These are phyloP conservation scores for Sugiyamaella valdiviana DNA, from an alignment of 805 yeast species.

Conservation along the genomic window DNA sequence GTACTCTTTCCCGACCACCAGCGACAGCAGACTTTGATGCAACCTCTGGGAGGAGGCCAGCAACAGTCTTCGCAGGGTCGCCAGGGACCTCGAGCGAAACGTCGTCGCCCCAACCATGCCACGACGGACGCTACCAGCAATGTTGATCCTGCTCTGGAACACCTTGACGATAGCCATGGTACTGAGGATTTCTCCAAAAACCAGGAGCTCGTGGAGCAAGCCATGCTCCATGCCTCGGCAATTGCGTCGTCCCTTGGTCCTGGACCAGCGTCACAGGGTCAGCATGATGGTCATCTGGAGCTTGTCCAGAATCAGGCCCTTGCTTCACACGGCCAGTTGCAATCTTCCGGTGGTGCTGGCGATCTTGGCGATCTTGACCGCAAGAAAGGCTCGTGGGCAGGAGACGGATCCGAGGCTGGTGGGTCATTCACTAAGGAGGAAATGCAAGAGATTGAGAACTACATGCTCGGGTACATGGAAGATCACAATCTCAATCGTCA, in stretches of 20 bases:
- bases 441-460: conserved; percentile 61
- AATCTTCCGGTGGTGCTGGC: neutral
- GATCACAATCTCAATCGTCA: conserved; percentile 56
- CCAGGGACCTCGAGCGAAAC: neutral
- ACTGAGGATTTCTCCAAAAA: conserved; percentile 4
- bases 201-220: conserved; percentile 16
- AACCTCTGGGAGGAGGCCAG: neutral
- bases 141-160: conserved; percentile 56
- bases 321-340: conserved; percentile 1
- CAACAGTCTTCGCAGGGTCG: neutral
- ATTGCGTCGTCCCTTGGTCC: conserved; percentile 13
- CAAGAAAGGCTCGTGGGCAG: conserved; percentile 19
- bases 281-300: neutral
- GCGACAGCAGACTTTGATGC: conserved; percentile 5
- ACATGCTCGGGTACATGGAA: conserved; percentile 61
- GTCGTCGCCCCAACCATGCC: conserved; percentile 2
- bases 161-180: conserved; percentile 35
- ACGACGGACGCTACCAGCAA: conserved; percentile 27
- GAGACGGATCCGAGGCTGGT: conserved; percentile 27
- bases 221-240: conserved; percentile 19
- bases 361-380: neutral
- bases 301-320: neutral
- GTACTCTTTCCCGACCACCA: conserved; percentile 4
- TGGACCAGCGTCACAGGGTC: neutral
- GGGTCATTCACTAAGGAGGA: conserved; percentile 59